Evolutionary conservation across 1,284 basidiomycete species (phyloP), one percentile per base, ranked within the genome.

Genomic region (Cerioporus squamosus): DNA sequence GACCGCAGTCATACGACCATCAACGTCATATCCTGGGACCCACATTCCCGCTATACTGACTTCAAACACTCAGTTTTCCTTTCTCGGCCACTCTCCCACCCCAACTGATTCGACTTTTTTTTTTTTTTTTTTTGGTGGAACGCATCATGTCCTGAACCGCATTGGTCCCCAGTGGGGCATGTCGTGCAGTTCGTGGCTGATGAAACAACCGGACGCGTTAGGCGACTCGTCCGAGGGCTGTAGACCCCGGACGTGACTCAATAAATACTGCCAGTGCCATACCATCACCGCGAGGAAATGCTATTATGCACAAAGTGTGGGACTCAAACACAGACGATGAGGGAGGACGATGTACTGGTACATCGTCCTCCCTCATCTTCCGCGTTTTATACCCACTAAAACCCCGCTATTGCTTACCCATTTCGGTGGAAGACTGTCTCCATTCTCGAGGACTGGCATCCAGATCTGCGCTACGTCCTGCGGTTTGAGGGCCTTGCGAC

Each of bases 331-430:
- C 26, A 9, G 26, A 9, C 26, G 26, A 5, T 29, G 26, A 9
- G 26, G 26, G 9, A 9, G 26, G 9, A 4, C 4, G 26, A 29
- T 29, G n/a, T n/a, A n/a, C n/a, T n/a, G n/a, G 26, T 9, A 5
- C 26, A 29, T 4, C 26, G 4, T 4, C 9, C 18, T 42, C 24
- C 20, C 17, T 47, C 44, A 31, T 45, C 43, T 6, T 15, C 56
- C 48, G 40, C 55, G 43, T 45, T 49, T 55, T 10, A 66, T 68
- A 68, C 66, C 62, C 64, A 66, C 66, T 67, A 67, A 67, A 67
- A 67, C 64, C 66, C 59, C 61, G 39, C 31, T 14, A 3, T 56
- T 14, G 1, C 17, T 33, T 2, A 40, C 55, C 58, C 58, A 59
- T 15, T 59, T 42, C 1, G 18, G 18, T 10, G 62, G 57, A 2